A percentile compares a stretch with the other conserved stretches of the same genome.
Evolutionary conservation across 1,139 yeast species (phyloP).

Genomic region (Blastobotrys serpentis): DNA sequence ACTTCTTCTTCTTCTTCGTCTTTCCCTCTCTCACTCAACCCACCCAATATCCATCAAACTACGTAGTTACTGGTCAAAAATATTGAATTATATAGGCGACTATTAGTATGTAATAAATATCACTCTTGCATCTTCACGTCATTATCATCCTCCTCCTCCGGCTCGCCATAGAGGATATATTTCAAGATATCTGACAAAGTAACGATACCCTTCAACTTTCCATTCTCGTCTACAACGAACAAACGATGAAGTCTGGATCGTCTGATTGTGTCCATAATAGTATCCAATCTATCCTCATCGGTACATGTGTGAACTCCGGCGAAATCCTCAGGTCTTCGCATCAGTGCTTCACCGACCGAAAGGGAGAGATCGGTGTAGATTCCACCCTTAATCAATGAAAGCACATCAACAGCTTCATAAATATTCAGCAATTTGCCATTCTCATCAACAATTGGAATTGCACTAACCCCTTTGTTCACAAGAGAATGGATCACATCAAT

Average conservation of each 20-base stretch:
- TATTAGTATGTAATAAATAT: neutral
- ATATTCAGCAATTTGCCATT: slow-evolving; percentile 75
- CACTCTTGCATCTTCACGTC: neutral
- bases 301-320: slow-evolving; percentile 99
- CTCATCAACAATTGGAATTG: slow-evolving; percentile 90
- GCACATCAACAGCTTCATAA: slow-evolving; percentile 93
- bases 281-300: slow-evolving; percentile 77
- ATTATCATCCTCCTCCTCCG: neutral
- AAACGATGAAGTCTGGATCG: slow-evolving; percentile 88
- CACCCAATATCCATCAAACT: no score
- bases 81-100: neutral
- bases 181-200: slow-evolving; percentile 88
- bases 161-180: slow-evolving; percentile 68
- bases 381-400: slow-evolving; percentile 92
- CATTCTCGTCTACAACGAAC: slow-evolving; percentile 84
- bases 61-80: no score
- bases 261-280: slow-evolving; percentile 91
- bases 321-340: slow-evolving; percentile 93
- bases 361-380: slow-evolving; percentile 86
- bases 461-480: slow-evolving; percentile 76
- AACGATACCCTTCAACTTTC: slow-evolving; percentile 75
- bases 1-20: no score
- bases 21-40: no score
- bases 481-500: slow-evolving; percentile 87
- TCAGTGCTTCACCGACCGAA: slow-evolving; percentile 93